Evolutionary conservation across 2,329 filamentous ascomycete genomes (phyloP).

Genomic region (Botrytis fragariae): DNA sequence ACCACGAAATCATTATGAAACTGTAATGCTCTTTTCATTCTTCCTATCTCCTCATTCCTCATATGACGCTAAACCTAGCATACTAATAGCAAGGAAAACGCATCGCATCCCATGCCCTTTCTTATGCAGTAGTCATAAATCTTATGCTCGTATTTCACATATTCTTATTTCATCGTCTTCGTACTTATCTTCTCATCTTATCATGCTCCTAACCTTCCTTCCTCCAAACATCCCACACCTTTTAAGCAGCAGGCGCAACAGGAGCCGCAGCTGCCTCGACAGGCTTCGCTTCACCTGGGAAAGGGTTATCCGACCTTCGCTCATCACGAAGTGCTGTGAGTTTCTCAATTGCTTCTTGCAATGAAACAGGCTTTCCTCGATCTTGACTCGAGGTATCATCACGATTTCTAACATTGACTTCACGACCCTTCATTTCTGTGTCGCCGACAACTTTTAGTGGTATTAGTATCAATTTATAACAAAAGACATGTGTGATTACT

Average conservation of each 20-base stretch:
- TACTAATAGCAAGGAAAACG: background rate
- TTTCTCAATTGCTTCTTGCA: constrained; percentile 57
- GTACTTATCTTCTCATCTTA: background rate
- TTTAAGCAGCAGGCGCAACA: constrained; percentile 7
- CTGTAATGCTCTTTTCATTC: constrained; percentile 4
- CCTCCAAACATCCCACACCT: background rate
- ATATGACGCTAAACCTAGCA: background rate
- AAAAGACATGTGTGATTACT: constrained; percentile 32
- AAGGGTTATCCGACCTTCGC: constrained; percentile 41
- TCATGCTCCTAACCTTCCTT: background rate
- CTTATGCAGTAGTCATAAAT: background rate
- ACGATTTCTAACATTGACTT: constrained; percentile 62
- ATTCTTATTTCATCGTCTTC: background rate
- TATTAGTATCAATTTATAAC: constrained; percentile 18
- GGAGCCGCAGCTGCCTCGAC: background rate
- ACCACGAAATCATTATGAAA: background rate
- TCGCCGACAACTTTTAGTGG: constrained; percentile 55
- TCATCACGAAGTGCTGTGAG: constrained; percentile 52
- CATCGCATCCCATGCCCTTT: background rate
- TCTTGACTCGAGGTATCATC: constrained; percentile 61
- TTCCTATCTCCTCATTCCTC: background rate
- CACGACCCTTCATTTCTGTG: constrained; percentile 57
- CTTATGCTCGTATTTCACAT: background rate
- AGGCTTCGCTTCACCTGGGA: constrained; percentile 34
- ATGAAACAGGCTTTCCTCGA: constrained; percentile 56